Base-by-base conservation (phyloP, 1,139 yeast genomes). In the Ashbya aceris region DNA sequence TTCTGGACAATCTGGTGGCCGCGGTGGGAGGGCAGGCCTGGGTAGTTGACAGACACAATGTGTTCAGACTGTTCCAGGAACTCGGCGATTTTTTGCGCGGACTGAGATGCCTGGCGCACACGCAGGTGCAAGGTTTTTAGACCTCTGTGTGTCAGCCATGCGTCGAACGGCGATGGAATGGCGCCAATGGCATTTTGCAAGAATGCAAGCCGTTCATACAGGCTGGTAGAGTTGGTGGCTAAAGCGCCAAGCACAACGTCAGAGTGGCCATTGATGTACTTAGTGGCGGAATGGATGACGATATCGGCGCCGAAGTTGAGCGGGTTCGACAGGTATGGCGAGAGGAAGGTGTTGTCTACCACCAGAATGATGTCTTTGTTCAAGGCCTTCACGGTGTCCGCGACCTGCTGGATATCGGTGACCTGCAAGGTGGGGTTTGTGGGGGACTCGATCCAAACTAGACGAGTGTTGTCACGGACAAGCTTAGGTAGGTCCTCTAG, bases 71-170 rank as follows among this genome's bases (percentile, higher is more conserved):
- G 47, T 40, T 65, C 66, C 60, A 85, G 74, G 61, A 65, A 75
- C 65, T 81, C 77, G 44, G 95, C 95, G 53, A 85, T 77, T 55
- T 73, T 73, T 54, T 69, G 76, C 26, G 95, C 95, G 46, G 75
- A 72, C 42, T 61, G 54, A 38, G 87, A 68, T 32, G 91, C 80
- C 58, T 81, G 83, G 59, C 76, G 75, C 40, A 79, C 83, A 64
- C 95, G 76, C 65, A 85, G 71, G 59, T 83, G 94, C 61, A 85
- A 72, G 36, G 95, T 85, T 73, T 83, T 85, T 61, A 85, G 74
- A 59, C 95, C 95, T 65, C 95, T 76, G 74, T 84, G 95, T 45
- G 94, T 89, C 65, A 85, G 78, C 95, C 95, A 85, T 39, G 86
- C 76, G 69, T 85, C 95, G 62, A 85, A 85, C 40, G 95, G 86